Conservation (phyloP, 306 rosid genomes). For the Carpinus fangiana region DNA sequence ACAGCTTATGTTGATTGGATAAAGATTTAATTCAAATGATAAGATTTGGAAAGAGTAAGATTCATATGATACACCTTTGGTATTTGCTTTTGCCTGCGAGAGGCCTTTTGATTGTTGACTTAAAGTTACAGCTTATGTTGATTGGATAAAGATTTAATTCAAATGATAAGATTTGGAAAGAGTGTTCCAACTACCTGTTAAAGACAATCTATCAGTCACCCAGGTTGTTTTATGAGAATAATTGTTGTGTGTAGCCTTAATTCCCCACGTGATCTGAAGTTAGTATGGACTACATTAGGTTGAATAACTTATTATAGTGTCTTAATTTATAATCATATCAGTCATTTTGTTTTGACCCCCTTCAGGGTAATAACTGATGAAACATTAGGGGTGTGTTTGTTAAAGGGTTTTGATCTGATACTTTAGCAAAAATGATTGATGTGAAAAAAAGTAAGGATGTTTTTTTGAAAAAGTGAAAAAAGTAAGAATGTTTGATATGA, state of each 20-base stretch:
- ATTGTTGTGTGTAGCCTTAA: neutral
- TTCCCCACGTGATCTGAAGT: neutral
- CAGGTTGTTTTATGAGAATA: neutral
- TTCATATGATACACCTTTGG: neutral
- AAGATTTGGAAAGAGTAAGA: too few species aligned
- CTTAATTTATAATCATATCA: neutral
- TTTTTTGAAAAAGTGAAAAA: too few species aligned
- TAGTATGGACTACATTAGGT: neutral
- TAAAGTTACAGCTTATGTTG: neutral
- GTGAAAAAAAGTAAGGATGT: too few species aligned
- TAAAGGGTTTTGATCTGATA: too few species aligned
- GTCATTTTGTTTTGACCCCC: neutral
- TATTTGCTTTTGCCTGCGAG: constrained; percentile 1
- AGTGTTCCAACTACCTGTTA: neutral
- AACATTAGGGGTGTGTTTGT: neutral
- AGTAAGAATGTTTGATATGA: too few species aligned
- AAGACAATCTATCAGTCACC: neutral
- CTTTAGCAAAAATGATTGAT: too few species aligned
- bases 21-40: neutral
- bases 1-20: neutral
- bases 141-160: neutral
- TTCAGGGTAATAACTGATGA: neutral
- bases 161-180: neutral
- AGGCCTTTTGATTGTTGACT: neutral
- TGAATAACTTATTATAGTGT: neutral